These are phyloP conservation scores for Cryphonectria japonica DNA, from an alignment of 2,329 filamentous ascomycete genomes.

Conservation along the genomic window DNA sequence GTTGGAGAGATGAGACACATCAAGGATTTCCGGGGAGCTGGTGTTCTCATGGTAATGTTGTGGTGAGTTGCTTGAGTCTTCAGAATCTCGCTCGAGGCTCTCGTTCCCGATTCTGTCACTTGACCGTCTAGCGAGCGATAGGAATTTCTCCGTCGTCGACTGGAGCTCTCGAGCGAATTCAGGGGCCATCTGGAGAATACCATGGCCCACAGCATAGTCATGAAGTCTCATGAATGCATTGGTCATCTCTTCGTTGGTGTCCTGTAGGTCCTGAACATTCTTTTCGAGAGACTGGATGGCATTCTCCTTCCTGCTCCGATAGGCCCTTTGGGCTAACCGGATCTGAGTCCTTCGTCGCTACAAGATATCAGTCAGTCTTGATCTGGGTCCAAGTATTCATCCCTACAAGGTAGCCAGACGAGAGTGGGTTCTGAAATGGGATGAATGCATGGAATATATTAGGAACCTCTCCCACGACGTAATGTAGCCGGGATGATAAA, in stretches of 20 bases:
- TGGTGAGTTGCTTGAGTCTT: constrained; percentile 9
- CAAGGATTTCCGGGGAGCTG: constrained; percentile 27
- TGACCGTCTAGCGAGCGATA: constrained; percentile 55
- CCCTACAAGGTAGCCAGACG: not conserved
- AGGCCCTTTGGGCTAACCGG: constrained; percentile 81
- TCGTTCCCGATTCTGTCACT: constrained; percentile 42
- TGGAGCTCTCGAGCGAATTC: constrained; percentile 62
- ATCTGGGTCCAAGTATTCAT: constrained; percentile 31
- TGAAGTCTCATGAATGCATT: constrained; percentile 70
- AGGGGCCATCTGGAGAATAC: constrained; percentile 60
- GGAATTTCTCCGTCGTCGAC: constrained; percentile 60
- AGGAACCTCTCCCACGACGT: not conserved
- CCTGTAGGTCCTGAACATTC: constrained; percentile 70
- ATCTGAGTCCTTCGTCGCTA: constrained; percentile 84
- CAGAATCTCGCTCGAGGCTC: constrained; percentile 27
- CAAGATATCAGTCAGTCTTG: constrained; percentile 38
- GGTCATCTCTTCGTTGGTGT: constrained; percentile 74
- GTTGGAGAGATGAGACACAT: not conserved
- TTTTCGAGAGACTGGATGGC: constrained; percentile 75
- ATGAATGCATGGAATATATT: not conserved
- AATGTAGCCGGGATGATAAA: not conserved
- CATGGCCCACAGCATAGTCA: constrained; percentile 60
- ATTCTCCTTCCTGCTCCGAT: constrained; percentile 81
- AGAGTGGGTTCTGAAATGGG: not conserved
- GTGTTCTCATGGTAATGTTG: constrained; percentile 24